phyloP scores from a whole-genome alignment of 352 stramenopile genomes.

The Globisporangium cystogenes region DNA sequence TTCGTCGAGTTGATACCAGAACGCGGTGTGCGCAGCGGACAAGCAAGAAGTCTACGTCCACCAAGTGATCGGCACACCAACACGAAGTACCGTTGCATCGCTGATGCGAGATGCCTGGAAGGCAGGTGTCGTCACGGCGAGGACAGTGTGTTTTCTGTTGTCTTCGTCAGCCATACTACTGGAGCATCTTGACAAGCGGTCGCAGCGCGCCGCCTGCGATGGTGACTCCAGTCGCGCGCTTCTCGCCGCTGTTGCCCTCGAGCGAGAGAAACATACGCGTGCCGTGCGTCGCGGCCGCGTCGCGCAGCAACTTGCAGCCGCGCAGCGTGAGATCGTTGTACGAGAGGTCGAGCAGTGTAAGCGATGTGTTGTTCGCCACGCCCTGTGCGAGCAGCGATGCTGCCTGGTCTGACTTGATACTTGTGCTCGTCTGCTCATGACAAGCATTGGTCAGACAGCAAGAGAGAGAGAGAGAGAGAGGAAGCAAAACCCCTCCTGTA shows the following conservation, averaged over 20 bases:
- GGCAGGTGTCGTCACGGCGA: no score
- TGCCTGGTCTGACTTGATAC: slow-evolving; percentile 59
- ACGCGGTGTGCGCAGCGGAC: no score
- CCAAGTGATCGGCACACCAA: no score
- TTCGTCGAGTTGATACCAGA: no score
- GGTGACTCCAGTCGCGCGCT: slow-evolving; percentile 22
- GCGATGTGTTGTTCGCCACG: slow-evolving; percentile 30
- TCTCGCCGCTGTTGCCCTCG: slow-evolving; percentile 44
- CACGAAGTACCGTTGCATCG: no score
- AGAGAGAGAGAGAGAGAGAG: not conserved
- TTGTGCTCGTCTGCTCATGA: slow-evolving; percentile 36
- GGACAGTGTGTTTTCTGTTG: no score
- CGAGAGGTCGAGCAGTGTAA: slow-evolving; percentile 49
- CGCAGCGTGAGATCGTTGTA: slow-evolving; percentile 81
- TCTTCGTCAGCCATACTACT: no score
- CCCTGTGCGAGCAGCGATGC: slow-evolving; percentile 41
- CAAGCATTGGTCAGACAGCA: not conserved
- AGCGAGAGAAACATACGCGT: slow-evolving; percentile 21
- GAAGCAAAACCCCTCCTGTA: not conserved
- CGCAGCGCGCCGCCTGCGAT: slow-evolving; percentile 21
- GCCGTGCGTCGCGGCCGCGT: slow-evolving; percentile 22
- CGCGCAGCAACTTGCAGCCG: slow-evolving; percentile 62
- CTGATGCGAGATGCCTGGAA: no score
- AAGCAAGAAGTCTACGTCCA: no score
- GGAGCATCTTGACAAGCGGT: not conserved